phyloP scores from a whole-genome alignment of 2,329 filamentous ascomycete genomes.

The Colletotrichum gloeosporioides region DNA sequence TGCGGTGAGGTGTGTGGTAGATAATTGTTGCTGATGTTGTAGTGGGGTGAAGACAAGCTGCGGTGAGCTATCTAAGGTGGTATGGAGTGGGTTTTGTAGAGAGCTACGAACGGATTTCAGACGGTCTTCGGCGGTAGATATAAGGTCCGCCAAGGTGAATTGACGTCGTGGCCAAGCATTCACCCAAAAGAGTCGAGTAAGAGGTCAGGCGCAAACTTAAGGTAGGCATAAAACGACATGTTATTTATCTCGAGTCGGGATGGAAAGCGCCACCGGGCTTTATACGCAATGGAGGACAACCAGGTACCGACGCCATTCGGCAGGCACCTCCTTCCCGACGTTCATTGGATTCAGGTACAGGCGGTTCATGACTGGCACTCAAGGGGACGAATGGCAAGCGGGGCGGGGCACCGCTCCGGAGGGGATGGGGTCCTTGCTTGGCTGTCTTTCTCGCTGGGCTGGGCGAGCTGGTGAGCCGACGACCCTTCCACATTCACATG shows the following conservation, averaged over 20 bases:
- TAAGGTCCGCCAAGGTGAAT: neutral
- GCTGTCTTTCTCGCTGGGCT: neutral
- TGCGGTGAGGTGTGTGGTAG: neutral
- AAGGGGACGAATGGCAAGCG: neutral
- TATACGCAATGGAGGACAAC: neutral
- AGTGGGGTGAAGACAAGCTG: neutral
- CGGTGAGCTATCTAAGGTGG: neutral
- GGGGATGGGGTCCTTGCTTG: neutral
- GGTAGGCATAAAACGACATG: neutral
- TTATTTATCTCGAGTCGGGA: neutral
- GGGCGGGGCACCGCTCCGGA: neutral
- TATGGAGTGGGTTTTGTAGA: neutral
- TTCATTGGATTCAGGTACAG: neutral
- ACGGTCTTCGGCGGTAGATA: neutral
- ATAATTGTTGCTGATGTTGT: neutral
- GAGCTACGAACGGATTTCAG: neutral
- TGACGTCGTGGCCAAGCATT: neutral
- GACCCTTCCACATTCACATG: constrained; percentile 4
- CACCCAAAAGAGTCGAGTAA: neutral
- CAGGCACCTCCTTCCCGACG: neutral
- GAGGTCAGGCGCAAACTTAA: neutral
- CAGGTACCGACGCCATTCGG: neutral
- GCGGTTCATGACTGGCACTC: neutral
- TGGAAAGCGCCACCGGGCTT: neutral
- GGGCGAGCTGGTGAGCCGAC: neutral